phyloP scores from a whole-genome alignment of 176 grass and related monocot genomes.

The Sorghum bicolor region DNA sequence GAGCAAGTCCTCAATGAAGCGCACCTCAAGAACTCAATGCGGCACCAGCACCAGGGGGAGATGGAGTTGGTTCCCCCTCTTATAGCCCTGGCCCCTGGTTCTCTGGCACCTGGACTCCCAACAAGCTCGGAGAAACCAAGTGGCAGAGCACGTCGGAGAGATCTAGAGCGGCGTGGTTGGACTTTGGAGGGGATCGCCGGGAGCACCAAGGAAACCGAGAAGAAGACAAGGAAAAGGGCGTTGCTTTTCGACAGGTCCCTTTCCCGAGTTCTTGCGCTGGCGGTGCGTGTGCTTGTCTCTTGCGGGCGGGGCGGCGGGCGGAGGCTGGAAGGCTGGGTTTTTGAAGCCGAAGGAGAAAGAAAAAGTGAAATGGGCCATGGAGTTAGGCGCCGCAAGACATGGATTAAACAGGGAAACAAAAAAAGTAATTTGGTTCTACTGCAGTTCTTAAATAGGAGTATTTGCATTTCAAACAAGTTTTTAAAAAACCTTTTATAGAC shows the following conservation, averaged over 20 bases:
- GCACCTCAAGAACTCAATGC: slow-evolving; percentile 27
- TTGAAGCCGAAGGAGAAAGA: neutral
- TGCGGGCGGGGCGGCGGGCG: neutral
- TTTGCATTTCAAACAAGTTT: neutral
- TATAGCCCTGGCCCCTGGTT: neutral
- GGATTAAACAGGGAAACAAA: neutral
- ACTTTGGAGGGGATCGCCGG: slow-evolving; percentile 9
- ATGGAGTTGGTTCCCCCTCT: neutral
- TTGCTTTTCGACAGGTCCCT: neutral
- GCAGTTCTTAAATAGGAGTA: neutral
- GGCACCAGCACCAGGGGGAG: neutral
- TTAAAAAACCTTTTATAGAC: neutral
- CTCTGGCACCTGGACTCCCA: neutral
- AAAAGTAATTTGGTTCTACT: neutral
- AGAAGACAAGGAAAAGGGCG: neutral
- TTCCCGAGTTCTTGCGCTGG: slow-evolving; percentile 11
- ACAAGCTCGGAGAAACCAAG: slow-evolving; percentile 27
- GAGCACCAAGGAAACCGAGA: slow-evolving; percentile 9
- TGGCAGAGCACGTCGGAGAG: neutral
- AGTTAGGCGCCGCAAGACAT: neutral
- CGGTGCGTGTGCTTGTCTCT: neutral
- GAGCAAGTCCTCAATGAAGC: neutral
- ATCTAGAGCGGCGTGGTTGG: slow-evolving; percentile 19
- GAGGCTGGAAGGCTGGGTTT: neutral
- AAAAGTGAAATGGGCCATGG: neutral